Percentiles rank a stretch among this genome's conserved stretches.
Conservation (phyloP, 1,139 yeast species). For the Kodamaea derodonti region DNA sequence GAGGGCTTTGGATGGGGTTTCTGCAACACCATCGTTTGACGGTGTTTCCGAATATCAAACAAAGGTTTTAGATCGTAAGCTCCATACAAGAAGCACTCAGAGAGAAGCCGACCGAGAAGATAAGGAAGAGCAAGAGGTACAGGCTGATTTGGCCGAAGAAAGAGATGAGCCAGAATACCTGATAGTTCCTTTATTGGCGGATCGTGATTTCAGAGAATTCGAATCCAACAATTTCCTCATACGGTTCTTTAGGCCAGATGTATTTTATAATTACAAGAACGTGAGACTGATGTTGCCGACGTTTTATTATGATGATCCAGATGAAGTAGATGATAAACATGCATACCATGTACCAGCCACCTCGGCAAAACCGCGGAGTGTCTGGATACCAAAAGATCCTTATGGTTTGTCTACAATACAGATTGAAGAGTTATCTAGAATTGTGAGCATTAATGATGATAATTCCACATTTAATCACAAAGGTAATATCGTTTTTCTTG, state of each 20-base stretch:
- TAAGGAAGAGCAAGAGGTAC: slow-evolving; percentile 18
- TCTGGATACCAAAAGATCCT: slow-evolving; percentile 89
- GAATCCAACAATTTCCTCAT: slow-evolving; percentile 30
- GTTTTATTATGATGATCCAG: slow-evolving; percentile 30
- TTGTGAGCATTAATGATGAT: slow-evolving; percentile 58
- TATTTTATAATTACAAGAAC: slow-evolving; percentile 53
- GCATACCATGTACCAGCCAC: slow-evolving; percentile 72
- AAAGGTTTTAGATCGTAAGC: slow-evolving; percentile 27
- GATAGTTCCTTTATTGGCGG: slow-evolving; percentile 50
- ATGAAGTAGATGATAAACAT: slow-evolving; percentile 29
- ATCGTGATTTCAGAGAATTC: slow-evolving; percentile 39
- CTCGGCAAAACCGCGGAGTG: slow-evolving; percentile 57
- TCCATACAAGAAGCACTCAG: slow-evolving; percentile 11
- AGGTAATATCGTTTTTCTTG: slow-evolving; percentile 52
- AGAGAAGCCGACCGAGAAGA: slow-evolving; percentile 13
- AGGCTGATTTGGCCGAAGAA: slow-evolving; percentile 20
- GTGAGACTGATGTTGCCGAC: slow-evolving; percentile 56
- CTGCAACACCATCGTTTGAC: slow-evolving; percentile 48
- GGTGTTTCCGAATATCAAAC: slow-evolving; percentile 35
- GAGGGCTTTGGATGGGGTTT: slow-evolving; percentile 66
- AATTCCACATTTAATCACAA: slow-evolving; percentile 61
- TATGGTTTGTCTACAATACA: slow-evolving; percentile 70
- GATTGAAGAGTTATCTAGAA: slow-evolving; percentile 44
- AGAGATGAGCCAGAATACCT: slow-evolving; percentile 11
- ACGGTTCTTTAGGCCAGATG: slow-evolving; percentile 63